Base-by-base conservation (phyloP, 352 stramenopile species). In the Globisporangium perplexum region DNA sequence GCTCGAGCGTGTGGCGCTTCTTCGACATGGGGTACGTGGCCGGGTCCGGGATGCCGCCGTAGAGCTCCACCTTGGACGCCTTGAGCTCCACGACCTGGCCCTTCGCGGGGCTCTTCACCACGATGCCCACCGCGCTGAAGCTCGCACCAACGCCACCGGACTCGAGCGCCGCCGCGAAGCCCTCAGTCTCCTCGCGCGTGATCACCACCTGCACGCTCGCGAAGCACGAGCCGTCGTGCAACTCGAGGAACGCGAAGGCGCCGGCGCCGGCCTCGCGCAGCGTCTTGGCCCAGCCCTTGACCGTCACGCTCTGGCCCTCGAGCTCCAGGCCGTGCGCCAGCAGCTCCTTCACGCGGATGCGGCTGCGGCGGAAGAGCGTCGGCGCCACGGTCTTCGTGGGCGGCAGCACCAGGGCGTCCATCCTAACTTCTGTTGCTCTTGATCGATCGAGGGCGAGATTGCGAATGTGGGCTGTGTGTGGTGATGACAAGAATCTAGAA, bases 251-350 rank as follows among this genome's bases (percentile, higher is more conserved):
- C 43, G 93, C 74, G 44, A 98, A 85, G 39, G 90, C 76, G 33
- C 86, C 89, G 42, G 95, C 94, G 47, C 83, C 86, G 12, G 85
- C 90, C 51, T 95, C 83, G 11, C 93, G 86, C 33, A 95, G 65
- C 30, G 93, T 98, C 64, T 96, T 90, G 42, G 88, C 80, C 96
- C 96, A 98, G 28, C 95, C 96, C 62, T 94, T 95, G 55, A 98
- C 86, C 14, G 78, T 95, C 31, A 98, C 78, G 24, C 71, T 89
- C 69, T 97, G 63, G 36, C 87, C 86, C 39, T 96, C 72, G 35
- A 89, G 63, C 49, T 69, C 53, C 23, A 89, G 51, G 1, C 85
- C 83, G 45, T 56, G 67, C 33, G 61, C 51, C 7, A 95, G 68
- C 20, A 94, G 65, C 63, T 94, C 77, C 68, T 96, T 95, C 30